Evolutionary conservation across 78 protist genomes (phyloP), one percentile per base, ranked within the genome.

Genomic region (Tieghemostelium lacteum): DNA sequence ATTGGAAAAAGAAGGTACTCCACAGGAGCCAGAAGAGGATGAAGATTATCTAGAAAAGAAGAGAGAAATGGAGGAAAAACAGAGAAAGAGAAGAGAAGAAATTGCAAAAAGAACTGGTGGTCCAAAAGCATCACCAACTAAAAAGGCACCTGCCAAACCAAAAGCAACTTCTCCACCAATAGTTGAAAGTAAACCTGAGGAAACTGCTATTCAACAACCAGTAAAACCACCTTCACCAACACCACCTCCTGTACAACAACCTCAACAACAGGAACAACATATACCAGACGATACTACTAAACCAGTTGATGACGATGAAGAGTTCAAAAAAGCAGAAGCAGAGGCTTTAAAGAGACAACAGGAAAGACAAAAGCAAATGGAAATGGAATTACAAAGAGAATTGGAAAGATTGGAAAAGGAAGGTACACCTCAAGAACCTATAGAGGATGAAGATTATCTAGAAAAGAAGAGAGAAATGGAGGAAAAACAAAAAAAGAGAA

Each of bases 341-440:
- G 62, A 39, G 1, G 87, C 73, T 36, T 39, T 33, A 16, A 67
- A 28, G 66, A 22, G 26, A 66, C 88, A 78, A 66, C 67, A 64
- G 10, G 75, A 78, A 57, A 58, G 50, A 29, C 69, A 83, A 70
- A 26, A 22, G 54, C 22, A 67, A 57, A 69, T 69, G 76, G 69
- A 83, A 10, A n/a, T 45, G 49, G 70, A 83, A 42, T n/a, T 55
- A 16, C 42, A 66, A 40, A 24, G 37, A 29, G 87, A 76, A 24
- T 76, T 64, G 24, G 73, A 42, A 34, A 76, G 87, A 76, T 64
- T 76, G 5, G 87, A 40, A 37, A 49, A 26, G 6, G 78, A 72
- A 34, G 78, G 29, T 55, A 37, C 42, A 19, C 34, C 42, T 31
- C 22, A 7, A 20, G 24, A 5, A 2, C 26, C 33, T 20, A 63